Base-by-base conservation (phyloP, 495 filamentous ascomycete genomes). In the Trypethelium eluteriae region DNA sequence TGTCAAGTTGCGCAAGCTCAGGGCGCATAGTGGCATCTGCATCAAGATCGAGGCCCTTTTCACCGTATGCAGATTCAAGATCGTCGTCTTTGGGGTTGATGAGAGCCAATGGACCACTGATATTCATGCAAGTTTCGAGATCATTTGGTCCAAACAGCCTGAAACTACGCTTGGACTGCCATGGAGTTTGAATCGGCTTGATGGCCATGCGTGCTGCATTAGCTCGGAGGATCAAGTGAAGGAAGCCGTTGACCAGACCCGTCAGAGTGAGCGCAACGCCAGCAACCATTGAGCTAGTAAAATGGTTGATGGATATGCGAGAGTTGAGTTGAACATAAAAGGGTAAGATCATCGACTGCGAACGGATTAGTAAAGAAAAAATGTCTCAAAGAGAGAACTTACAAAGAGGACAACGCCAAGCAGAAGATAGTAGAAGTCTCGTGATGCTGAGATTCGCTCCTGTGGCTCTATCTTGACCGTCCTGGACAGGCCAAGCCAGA, bases 121-220 rank as follows among this genome's bases (percentile, higher is more conserved):
- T 59, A 18, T 59, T 59, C 18, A 35, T 3, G 32, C 53, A 59
- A 10, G 53, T 18, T 36, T 59, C 53, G 18, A 59, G 53, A 14
- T 59, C 53, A 36, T 36, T 59, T 6, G 53, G 53, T 35, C 53
- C 53, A 14, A 59, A 59, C 32, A 59, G 18, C 32, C 53, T 59
- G 53, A 59, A 59, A 34, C 32, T 59, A 9, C 53, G 53, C 53
- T 59, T 59, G 5, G 53, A 35, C 36, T 59, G 53, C 53, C 53
- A 59, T n/a, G 53, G 53, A 3, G 53, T 59, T 36, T 59, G 53
- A 14, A 59, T 59, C 18, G 53, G 53, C 32, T 59, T 59, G 53
- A 59, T 59, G 32, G 53, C 53, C 53, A 59, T 59, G 53, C 53
- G 53, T 59, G 53, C 53, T 36, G 53, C 53, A 59, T 59, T 59